These are phyloP conservation scores for Candida pseudofarinosa DNA, from an alignment of 805 yeast species.

Conservation along the genomic window DNA sequence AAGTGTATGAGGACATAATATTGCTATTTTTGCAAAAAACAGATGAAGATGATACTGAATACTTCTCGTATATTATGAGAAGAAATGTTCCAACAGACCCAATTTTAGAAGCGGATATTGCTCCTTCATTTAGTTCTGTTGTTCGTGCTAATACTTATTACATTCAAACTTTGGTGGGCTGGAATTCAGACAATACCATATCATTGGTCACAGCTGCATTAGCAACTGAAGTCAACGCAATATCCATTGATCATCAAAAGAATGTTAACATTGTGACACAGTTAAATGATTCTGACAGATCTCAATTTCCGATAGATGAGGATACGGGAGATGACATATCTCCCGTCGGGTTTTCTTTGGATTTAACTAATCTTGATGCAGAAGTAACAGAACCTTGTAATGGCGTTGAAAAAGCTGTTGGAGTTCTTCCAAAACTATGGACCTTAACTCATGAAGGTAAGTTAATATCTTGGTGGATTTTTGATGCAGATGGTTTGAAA, in stretches of 20 bases:
- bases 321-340: constrained; percentile 64
- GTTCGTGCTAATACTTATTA: constrained; percentile 48
- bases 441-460: constrained; percentile 60
- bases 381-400: constrained; percentile 50
- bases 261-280: constrained; percentile 33
- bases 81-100: neutral
- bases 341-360: constrained; percentile 67
- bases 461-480: constrained; percentile 61
- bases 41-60: constrained; percentile 25
- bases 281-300: constrained; percentile 66
- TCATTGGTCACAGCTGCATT: constrained; percentile 55
- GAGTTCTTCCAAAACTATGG: constrained; percentile 61
- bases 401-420: constrained; percentile 53
- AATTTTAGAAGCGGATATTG: constrained; percentile 38
- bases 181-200: constrained; percentile 31
- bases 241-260: constrained; percentile 11
- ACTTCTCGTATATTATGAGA: constrained; percentile 19
- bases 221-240: constrained; percentile 57
- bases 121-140: constrained; percentile 51
- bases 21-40: constrained; percentile 24
- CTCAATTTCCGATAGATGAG: constrained; percentile 68
- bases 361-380: constrained; percentile 41
- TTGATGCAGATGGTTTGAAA: constrained; percentile 50
- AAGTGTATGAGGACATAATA: neutral
- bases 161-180: constrained; percentile 30